A percentile compares a stretch with the other conserved stretches of the same genome.
Evolutionary conservation across 345 rosid species (phyloP).

Genomic region (Noccaea caerulescens): DNA sequence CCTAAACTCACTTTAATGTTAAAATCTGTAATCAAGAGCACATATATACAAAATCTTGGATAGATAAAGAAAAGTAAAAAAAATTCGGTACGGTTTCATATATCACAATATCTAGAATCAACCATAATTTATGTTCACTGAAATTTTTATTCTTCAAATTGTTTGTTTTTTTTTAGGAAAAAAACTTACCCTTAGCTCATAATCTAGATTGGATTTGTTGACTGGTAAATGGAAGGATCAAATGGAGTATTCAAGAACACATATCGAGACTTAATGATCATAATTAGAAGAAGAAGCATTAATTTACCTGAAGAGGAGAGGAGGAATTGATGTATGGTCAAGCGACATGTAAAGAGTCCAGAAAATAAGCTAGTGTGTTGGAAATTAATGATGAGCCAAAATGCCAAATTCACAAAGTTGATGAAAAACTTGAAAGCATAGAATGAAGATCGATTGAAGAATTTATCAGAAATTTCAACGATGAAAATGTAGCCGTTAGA

Average conservation of each 20-base stretch:
- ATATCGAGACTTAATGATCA: background rate
- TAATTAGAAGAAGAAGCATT: background rate
- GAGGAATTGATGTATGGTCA: slow-evolving; percentile 18
- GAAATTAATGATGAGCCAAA: slow-evolving; percentile 2
- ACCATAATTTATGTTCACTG: background rate
- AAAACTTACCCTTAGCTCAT: background rate
- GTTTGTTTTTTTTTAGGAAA: too few relatives aligned
- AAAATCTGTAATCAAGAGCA: slow-evolving; percentile 10
- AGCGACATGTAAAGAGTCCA: slow-evolving; percentile 15
- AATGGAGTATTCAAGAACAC: slow-evolving; percentile 1
- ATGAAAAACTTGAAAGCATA: slow-evolving; percentile 12
- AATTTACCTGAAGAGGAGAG: slow-evolving; percentile 24
- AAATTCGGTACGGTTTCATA: background rate
- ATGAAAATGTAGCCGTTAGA: slow-evolving; percentile 38
- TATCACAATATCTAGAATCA: background rate
- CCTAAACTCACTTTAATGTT: background rate
- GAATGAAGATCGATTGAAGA: background rate
- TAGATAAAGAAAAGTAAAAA: background rate
- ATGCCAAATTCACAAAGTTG: background rate
- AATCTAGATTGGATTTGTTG: slow-evolving; percentile 4
- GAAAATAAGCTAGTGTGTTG: slow-evolving; percentile 8
- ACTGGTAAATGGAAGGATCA: slow-evolving; percentile 26
- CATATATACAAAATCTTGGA: background rate
- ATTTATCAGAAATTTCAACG: slow-evolving; percentile 18
- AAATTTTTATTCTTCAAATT: slow-evolving; percentile 1